Evolutionary conservation across 139 green algal species (phyloP).

Genomic region (Mychonastes homosphaera): DNA sequence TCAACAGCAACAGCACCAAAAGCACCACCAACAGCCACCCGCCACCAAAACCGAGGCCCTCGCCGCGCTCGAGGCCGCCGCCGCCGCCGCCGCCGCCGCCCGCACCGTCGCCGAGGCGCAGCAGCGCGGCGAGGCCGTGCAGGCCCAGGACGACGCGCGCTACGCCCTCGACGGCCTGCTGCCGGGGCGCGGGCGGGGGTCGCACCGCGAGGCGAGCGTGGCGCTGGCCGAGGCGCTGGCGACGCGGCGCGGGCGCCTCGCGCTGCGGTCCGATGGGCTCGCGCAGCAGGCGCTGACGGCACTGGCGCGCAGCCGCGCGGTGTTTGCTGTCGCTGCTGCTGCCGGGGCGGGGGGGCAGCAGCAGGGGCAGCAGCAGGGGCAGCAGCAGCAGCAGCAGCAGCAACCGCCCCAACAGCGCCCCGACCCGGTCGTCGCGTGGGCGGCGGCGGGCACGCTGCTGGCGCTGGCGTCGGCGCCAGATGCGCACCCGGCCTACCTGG

Average conservation of each 20-base stretch:
- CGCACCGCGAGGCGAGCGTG: slow-evolving; percentile 25
- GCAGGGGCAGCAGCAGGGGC: no score
- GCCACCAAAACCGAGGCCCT: no score
- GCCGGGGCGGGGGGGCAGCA: no score
- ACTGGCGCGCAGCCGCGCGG: no score
- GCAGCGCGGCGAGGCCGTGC: slow-evolving; percentile 44
- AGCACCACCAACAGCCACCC: no score
- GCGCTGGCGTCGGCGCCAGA: slow-evolving; percentile 27
- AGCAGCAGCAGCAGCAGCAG: no score
- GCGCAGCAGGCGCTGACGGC: slow-evolving; percentile 34
- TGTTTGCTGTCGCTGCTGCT: no score
- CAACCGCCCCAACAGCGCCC: no score
- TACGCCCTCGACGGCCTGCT: slow-evolving; percentile 54
- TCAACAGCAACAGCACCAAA: no score
- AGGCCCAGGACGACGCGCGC: slow-evolving; percentile 40
- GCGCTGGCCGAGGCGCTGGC: slow-evolving; percentile 32
- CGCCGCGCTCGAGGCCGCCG: no score
- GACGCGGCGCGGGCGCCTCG: slow-evolving; percentile 28
- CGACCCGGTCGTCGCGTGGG: slow-evolving; percentile 25
- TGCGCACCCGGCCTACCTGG: slow-evolving; percentile 28
- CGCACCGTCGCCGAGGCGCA: slow-evolving; percentile 51
- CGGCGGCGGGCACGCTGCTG: slow-evolving; percentile 26
- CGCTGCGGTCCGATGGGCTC: slow-evolving; percentile 35
- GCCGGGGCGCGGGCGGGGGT: not conserved
- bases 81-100: no score